Conservation (phyloP, 257 asterid genomes). For the Scutellaria barbata region DNA sequence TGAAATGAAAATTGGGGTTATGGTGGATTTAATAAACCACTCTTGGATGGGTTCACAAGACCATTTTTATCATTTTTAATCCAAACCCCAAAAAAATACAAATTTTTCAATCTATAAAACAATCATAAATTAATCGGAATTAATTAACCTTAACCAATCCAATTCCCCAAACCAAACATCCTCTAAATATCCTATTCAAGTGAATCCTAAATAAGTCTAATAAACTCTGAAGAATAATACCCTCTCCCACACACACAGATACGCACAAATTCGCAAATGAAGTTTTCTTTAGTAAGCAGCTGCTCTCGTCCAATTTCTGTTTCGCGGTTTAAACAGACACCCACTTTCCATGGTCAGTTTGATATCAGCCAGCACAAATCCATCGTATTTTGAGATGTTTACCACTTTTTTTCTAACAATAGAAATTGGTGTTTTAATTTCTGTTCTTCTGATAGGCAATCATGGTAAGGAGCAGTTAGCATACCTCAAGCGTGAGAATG, state of each 20-base stretch:
- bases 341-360: constrained; percentile 38
- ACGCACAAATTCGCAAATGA: constrained; percentile 39
- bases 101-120: too few relatives aligned
- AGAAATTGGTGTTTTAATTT: background rate
- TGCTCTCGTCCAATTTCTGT: constrained; percentile 24
- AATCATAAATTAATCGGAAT: too few relatives aligned
- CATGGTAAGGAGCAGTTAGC: constrained; percentile 32
- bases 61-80: too few relatives aligned
- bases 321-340: constrained; percentile 38
- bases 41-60: too few relatives aligned
- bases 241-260: constrained; percentile 1
- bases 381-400: background rate
- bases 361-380: background rate
- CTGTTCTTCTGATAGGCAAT: constrained; percentile 32
- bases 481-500: constrained; percentile 36
- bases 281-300: constrained; percentile 40
- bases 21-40: too few relatives aligned
- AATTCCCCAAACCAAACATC: too few relatives aligned
- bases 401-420: background rate
- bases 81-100: too few relatives aligned
- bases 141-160: too few relatives aligned
- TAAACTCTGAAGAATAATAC: background rate
- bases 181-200: too few relatives aligned
- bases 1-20: too few relatives aligned
- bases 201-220: too few relatives aligned